Evolutionary conservation across 176 grass and related monocot genomes (phyloP).

Genomic region (Triticum urartu): DNA sequence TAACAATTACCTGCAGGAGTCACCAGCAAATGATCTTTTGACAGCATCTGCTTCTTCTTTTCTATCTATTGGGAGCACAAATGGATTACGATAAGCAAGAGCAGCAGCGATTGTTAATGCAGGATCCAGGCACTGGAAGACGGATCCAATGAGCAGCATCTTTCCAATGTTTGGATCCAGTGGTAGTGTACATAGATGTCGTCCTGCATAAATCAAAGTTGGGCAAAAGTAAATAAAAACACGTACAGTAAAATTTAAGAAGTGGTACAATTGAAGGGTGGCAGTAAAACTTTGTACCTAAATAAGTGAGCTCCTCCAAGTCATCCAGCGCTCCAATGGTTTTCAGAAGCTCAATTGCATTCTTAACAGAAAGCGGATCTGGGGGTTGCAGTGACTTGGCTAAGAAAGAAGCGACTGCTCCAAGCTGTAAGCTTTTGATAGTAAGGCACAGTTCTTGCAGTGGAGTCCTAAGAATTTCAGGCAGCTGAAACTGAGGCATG

Average conservation of each 20-base stretch:
- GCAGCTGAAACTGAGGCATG: slow-evolving; percentile 90
- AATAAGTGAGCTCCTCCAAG: slow-evolving; percentile 78
- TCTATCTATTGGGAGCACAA: slow-evolving; percentile 90
- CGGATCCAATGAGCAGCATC: slow-evolving; percentile 90
- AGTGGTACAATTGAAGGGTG: background rate
- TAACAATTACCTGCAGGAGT: slow-evolving; percentile 75
- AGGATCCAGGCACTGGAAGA: slow-evolving; percentile 92
- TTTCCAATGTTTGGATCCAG: slow-evolving; percentile 97
- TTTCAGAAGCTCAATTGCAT: slow-evolving; percentile 92
- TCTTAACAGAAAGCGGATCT: slow-evolving; percentile 82
- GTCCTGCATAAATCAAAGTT: slow-evolving; percentile 49
- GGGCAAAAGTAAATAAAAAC: background rate
- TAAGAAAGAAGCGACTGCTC: slow-evolving; percentile 70
- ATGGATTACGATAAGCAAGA: slow-evolving; percentile 81
- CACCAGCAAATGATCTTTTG: slow-evolving; percentile 87
- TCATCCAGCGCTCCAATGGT: slow-evolving; percentile 88
- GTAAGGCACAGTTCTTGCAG: slow-evolving; percentile 95
- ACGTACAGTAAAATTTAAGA: background rate
- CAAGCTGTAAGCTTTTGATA: slow-evolving; percentile 92
- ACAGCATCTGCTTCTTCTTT: slow-evolving; percentile 96
- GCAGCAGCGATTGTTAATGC: slow-evolving; percentile 90
- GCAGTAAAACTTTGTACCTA: slow-evolving; percentile 52
- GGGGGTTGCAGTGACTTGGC: slow-evolving; percentile 91
- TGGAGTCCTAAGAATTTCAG: slow-evolving; percentile 97
- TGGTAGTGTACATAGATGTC: slow-evolving; percentile 80